phyloP scores from a whole-genome alignment of 192 early-diverging fungal species.

The Haplosporangium gracile region DNA sequence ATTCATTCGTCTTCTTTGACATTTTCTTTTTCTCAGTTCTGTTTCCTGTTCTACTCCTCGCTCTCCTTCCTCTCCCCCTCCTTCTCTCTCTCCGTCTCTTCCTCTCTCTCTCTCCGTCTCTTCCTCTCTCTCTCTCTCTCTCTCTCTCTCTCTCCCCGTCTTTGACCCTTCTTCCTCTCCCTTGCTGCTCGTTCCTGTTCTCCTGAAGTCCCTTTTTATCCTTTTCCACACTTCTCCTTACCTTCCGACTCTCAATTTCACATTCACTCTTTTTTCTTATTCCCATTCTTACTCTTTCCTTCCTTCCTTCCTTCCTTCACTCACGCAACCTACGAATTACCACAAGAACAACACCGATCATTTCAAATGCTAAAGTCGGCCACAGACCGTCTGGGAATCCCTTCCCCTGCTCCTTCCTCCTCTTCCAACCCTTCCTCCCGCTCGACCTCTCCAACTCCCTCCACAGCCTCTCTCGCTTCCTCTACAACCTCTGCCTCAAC shows the following conservation, averaged over 20 bases:
- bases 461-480: conserved; percentile 10
- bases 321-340: neutral
- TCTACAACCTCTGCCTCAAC: conserved; percentile 13
- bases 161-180: neutral
- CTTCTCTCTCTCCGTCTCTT: neutral
- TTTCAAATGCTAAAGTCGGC: conserved; percentile 17
- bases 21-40: neutral
- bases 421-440: conserved; percentile 29
- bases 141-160: neutral
- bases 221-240: neutral
- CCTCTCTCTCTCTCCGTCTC: neutral
- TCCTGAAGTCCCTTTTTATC: neutral
- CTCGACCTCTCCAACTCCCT: conserved; percentile 14
- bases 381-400: conserved; percentile 17
- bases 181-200: neutral
- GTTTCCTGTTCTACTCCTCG: neutral
- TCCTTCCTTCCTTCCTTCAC: neutral
- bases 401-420: conserved; percentile 16
- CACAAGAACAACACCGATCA: neutral
- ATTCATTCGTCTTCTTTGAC: neutral
- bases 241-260: neutral
- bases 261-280: neutral
- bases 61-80: neutral
- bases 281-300: neutral
- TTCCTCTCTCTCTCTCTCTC: neutral